Evolutionary conservation across 768 basidiomycete species (phyloP), one percentile per base, ranked within the genome.

Genomic region (Fomitopsis pulvina): DNA sequence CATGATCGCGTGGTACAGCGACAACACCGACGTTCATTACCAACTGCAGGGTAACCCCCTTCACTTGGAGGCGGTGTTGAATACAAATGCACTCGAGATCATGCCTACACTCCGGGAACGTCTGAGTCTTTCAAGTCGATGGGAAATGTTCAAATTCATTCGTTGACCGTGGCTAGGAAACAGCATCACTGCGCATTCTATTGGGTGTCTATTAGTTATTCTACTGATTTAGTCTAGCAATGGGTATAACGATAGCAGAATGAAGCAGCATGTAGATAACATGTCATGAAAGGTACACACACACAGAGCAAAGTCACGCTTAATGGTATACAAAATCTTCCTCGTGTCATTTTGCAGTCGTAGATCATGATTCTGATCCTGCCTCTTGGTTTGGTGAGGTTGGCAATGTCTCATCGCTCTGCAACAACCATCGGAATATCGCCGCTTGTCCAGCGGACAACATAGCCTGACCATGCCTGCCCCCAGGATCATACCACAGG

Each of bases 401-500:
- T n/a, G 34, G 34, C 26, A 27, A 27, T 27, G n/a, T 44, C 25
- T 29, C 9, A 5, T 37, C 30, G 32, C 50, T 47, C 26, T 60
- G 62, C 20, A 63, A 61, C 42, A 89, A 64, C 87, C 89, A 92
- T 47, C 70, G 68, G 45, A 89, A 63, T 43, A 91, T 77, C 58
- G 74, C 69, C 2, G 67, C 61, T 56, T 84, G 75, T 11, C 79
- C 79, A 38, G 74, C 75, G 32, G 67, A 63, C 42, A 77, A 60
- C 25, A 88, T 70, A 16, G 84, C 77, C 51, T 81, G 69, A 0
- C 85, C 85, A 60, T 88, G 85, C 9, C 67, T 70, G 12, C 80
- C 83, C 1, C 77, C 60, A 10, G 82, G 75, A 56, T 88, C 78
- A 50, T 78, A 81, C 71, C 74, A 78, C 3, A 89, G 66, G 14